Base-by-base conservation (phyloP, 148 eudicot species). In the Camellia sinensis region DNA sequence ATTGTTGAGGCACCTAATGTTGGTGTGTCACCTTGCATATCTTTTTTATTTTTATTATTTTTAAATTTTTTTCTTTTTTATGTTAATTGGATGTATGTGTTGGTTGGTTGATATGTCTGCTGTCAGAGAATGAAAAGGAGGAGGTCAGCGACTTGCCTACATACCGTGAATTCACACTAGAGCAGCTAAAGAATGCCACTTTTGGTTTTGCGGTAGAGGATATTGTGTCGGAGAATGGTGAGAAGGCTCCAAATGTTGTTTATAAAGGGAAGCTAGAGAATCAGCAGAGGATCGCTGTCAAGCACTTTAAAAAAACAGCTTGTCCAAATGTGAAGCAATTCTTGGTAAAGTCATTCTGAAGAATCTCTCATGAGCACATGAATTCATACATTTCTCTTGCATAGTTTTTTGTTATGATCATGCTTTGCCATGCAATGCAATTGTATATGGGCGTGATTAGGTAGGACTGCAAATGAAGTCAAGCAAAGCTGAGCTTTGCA, bases 191-290 rank as follows among this genome's bases (percentile, higher is more conserved):
- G 78, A 89, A 85, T 78, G 94, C 94, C 21, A 91, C 94, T 66
- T 89, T 87, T 61, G 87, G 91, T 21, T 91, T 91, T 84, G 91
- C 94, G 22, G 86, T 81, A 29, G 92, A 91, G 82, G 89, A 91
- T 74, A 89, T 91, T 75, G 89, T 91, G 72, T 91, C 94, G 21
- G 94, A 91, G 80, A 90, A 91, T 71, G 92, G 91, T 43, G 90
- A 89, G 72, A 91, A 87, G 80, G 92, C 94, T 64, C 92, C 94
- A 46, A 91, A 91, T 85, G 88, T 91, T 82, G 92, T 91, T 40
- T 91, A 89, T 80, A 88, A 89, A 82, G 94, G 94, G 78, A 91
- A 91, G 73, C 82, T 91, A 63, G 92, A 89, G 79, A 91, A 88
- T 82, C 94, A 88, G 73, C 81, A 60, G 80, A 86, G 92, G 82